These are phyloP conservation scores for Erodium trifolium DNA, from an alignment of 441 rosid genomes.

Conservation along the genomic window DNA sequence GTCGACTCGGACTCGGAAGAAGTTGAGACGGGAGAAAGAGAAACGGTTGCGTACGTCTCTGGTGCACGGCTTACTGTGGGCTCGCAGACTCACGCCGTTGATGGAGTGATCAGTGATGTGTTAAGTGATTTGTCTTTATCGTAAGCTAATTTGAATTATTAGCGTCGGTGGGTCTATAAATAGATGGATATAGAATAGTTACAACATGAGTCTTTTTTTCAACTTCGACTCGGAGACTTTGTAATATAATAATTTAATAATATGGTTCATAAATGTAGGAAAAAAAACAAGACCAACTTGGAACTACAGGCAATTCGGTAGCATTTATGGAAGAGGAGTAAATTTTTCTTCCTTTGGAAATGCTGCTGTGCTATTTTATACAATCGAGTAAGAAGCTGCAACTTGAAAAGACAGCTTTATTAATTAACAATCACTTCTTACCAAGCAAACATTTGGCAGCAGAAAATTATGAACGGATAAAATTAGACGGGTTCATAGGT, in stretches of 20 bases:
- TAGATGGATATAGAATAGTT: too few species aligned
- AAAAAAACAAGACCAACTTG: background rate
- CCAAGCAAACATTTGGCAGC: background rate
- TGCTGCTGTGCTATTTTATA: background rate
- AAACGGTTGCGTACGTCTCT: background rate
- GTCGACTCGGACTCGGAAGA: constrained; percentile 2
- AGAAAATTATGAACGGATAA: too few species aligned
- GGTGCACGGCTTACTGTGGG: background rate
- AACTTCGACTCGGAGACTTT: too few species aligned
- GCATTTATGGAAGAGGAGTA: background rate
- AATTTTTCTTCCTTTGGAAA: constrained; percentile 1
- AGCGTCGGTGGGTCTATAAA: background rate
- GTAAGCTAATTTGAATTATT: background rate
- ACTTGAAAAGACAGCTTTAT: background rate
- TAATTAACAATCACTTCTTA: background rate
- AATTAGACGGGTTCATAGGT: too few species aligned
- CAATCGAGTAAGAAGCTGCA: too few species aligned
- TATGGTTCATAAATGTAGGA: background rate
- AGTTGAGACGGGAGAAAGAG: background rate
- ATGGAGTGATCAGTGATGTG: background rate
- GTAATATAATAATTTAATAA: background rate
- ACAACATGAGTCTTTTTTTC: background rate
- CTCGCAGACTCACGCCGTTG: background rate
- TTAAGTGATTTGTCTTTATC: background rate
- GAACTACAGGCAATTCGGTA: background rate